A percentile compares a stretch with the other conserved stretches of the same genome.
phyloP scores from a whole-genome alignment of 768 basidiomycete species.

The Mrakia frigida region DNA sequence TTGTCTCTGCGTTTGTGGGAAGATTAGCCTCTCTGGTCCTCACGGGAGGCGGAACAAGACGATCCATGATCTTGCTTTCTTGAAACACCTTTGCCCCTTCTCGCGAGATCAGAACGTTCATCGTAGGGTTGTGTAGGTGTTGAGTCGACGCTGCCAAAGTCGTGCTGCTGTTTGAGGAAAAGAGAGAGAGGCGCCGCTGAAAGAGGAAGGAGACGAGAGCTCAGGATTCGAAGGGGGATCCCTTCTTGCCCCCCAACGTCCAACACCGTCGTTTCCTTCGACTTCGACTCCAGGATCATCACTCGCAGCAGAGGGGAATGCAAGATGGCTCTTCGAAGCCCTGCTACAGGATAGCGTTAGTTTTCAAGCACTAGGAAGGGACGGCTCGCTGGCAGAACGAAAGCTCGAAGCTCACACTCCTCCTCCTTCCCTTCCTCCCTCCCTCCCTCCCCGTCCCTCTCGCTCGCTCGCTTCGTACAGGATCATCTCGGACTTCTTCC shows the following conservation, averaged over 20 bases:
- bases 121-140: too few relatives aligned
- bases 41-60: too few relatives aligned
- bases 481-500: conserved; percentile 96
- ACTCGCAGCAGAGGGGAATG: neutral
- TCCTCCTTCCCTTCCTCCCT: neutral
- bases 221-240: conserved; percentile 35
- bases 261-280: neutral
- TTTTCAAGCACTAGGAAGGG: neutral
- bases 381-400: neutral
- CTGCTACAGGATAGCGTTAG: conserved; percentile 4
- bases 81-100: too few relatives aligned
- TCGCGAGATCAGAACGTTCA: too few relatives aligned
- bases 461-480: neutral
- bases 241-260: neutral
- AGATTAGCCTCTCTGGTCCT: too few relatives aligned
- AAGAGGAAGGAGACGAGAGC: conserved; percentile 72
- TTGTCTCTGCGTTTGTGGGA: too few relatives aligned
- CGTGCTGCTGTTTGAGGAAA: too few relatives aligned
- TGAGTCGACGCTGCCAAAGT: too few relatives aligned
- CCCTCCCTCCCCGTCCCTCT: neutral
- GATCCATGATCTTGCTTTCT: too few relatives aligned
- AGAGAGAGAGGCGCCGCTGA: too few relatives aligned
- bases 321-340: neutral
- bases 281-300: neutral
- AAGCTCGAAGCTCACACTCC: conserved; percentile 2